phyloP scores from a whole-genome alignment of 2,329 filamentous ascomycete species.

The Xylariaceae sp. region DNA sequence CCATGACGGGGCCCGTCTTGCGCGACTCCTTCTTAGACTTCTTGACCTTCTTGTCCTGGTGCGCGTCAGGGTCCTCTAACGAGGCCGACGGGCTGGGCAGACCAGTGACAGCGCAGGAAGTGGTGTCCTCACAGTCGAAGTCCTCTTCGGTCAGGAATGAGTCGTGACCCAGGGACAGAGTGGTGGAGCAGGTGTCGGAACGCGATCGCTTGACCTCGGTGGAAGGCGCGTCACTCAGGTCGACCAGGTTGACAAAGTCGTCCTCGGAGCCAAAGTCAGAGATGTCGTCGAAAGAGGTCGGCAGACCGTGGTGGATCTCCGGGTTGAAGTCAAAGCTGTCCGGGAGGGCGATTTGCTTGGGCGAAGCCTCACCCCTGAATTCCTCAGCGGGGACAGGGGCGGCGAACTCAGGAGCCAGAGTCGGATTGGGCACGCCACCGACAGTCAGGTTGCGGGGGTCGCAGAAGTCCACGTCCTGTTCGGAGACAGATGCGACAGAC shows the following conservation, averaged over 20 bases:
- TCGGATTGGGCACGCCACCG: constrained; percentile 41
- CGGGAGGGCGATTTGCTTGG: constrained; percentile 37
- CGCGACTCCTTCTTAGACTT: constrained; percentile 41
- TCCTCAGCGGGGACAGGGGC: constrained; percentile 59
- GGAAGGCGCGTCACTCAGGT: constrained; percentile 49
- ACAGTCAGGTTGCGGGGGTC: constrained; percentile 87
- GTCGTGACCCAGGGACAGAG: constrained; percentile 63
- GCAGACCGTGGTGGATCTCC: constrained; percentile 50
- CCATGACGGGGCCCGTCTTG: constrained; percentile 34
- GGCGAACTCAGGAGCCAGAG: constrained; percentile 54
- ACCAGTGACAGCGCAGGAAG: constrained; percentile 51
- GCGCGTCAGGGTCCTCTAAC: constrained; percentile 39
- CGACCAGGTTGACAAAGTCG: constrained; percentile 72
- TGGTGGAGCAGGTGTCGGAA: constrained; percentile 60
- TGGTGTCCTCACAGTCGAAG: constrained; percentile 64
- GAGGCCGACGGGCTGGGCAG: constrained; percentile 57
- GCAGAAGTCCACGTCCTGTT: constrained; percentile 76
- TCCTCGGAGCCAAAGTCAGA: constrained; percentile 89
- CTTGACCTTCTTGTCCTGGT: constrained; percentile 51
- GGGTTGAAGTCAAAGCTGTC: constrained; percentile 47
- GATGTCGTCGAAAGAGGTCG: constrained; percentile 71
- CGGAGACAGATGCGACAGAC: constrained; percentile 57
- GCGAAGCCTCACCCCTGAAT: constrained; percentile 42
- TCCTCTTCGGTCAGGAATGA: constrained; percentile 68
- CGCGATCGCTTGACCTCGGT: constrained; percentile 63